These are phyloP conservation scores for Gypsophila paniculata DNA, from an alignment of 179 eudicot species.

Conservation along the genomic window DNA sequence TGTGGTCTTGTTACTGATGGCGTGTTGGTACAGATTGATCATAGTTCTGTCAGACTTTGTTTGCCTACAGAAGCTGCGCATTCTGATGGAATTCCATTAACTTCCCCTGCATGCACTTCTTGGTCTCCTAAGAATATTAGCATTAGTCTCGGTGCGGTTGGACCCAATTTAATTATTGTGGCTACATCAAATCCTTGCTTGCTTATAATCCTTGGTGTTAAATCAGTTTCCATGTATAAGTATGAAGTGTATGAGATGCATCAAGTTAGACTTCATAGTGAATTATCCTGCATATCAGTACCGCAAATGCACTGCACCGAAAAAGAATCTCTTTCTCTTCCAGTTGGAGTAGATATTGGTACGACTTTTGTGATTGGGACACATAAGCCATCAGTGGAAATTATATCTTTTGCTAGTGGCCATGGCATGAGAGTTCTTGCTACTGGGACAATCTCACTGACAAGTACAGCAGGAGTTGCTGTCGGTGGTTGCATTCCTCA, in stretches of 20 bases:
- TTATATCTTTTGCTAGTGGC: constrained; percentile 53
- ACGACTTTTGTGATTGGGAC: constrained; percentile 76
- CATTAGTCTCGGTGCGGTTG: constrained; percentile 82
- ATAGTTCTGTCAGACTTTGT: constrained; percentile 68
- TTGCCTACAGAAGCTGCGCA: constrained; percentile 60
- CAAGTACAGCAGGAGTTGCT: constrained; percentile 64
- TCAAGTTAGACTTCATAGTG: constrained; percentile 63
- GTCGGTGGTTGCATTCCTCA: constrained; percentile 90
- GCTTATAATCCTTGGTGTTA: constrained; percentile 72
- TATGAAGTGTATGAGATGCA: constrained; percentile 74
- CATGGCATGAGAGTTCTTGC: constrained; percentile 66
- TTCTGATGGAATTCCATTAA: constrained; percentile 48
- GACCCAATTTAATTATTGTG: constrained; percentile 61
- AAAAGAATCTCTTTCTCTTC: constrained; percentile 35
- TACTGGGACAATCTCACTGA: constrained; percentile 67
- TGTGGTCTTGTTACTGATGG: constrained; percentile 82
- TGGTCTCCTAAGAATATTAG: constrained; percentile 74
- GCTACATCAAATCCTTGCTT: constrained; percentile 85
- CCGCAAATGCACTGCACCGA: constrained; percentile 42
- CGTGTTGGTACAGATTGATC: constrained; percentile 74
- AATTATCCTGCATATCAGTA: constrained; percentile 81
- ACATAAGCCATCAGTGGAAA: constrained; percentile 94
- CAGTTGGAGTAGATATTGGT: constrained; percentile 42
- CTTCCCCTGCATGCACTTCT: constrained; percentile 55
- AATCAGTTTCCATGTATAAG: constrained; percentile 36